Conservation (phyloP, 2,329 filamentous ascomycete genomes). For the Fusarium bactridioides region DNA sequence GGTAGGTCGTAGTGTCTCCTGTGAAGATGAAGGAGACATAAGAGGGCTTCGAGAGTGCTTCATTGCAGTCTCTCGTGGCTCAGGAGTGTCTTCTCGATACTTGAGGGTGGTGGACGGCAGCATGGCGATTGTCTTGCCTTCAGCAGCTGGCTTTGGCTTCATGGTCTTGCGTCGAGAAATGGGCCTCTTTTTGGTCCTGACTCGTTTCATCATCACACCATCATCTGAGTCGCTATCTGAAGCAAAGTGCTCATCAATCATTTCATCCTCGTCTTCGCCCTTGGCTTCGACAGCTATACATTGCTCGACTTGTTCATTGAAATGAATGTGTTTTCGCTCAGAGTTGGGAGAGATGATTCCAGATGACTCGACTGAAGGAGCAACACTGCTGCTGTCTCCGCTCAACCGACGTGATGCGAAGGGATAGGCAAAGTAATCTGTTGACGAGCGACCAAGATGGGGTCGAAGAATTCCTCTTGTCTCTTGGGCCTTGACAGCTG, state of each 20-base stretch:
- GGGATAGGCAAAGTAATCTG: slow-evolving; percentile 73
- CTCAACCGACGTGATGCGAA: slow-evolving; percentile 69
- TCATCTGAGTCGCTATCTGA: slow-evolving; percentile 78
- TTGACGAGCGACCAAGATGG: slow-evolving; percentile 68
- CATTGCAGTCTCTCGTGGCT: slow-evolving; percentile 68
- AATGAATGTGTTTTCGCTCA: slow-evolving; percentile 88
- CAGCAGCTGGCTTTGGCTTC: slow-evolving; percentile 55
- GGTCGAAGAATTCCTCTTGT: slow-evolving; percentile 61
- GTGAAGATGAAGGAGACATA: slow-evolving; percentile 78
- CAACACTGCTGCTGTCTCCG: slow-evolving; percentile 67
- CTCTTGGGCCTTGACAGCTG: slow-evolving; percentile 84
- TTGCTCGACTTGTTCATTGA: slow-evolving; percentile 94
- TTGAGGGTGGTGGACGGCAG: slow-evolving; percentile 89
- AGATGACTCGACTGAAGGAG: slow-evolving; percentile 74
- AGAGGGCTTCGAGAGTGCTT: slow-evolving; percentile 65
- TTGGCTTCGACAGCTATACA: slow-evolving; percentile 94
- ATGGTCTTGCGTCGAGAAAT: slow-evolving; percentile 47
- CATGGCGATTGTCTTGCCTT: slow-evolving; percentile 88
- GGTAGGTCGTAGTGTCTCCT: slow-evolving; percentile 80
- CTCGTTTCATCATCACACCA: slow-evolving; percentile 82
- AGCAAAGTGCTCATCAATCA: slow-evolving; percentile 60
- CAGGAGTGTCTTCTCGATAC: slow-evolving; percentile 79
- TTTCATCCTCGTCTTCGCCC: slow-evolving; percentile 76
- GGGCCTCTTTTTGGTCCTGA: slow-evolving; percentile 65
- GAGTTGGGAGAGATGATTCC: slow-evolving; percentile 69